A percentile compares a stretch with the other conserved stretches of the same genome.
Evolutionary conservation across 768 basidiomycete genomes (phyloP).

Genomic region (Strobilomyces echinocephalus): DNA sequence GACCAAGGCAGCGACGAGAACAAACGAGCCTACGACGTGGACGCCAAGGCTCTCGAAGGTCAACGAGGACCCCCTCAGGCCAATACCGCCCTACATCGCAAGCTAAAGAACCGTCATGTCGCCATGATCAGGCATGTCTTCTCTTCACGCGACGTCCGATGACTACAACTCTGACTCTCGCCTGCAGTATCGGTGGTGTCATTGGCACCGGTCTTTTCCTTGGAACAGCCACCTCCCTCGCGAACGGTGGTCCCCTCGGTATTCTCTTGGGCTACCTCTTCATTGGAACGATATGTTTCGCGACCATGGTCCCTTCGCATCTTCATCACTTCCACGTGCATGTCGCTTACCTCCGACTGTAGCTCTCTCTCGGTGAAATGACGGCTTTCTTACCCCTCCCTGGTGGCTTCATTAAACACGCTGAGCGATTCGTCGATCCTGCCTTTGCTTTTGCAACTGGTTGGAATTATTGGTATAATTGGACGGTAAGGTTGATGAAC

Average conservation of each 20-base stretch:
- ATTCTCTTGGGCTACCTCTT: slow-evolving; percentile 40
- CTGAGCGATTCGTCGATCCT: too few species aligned
- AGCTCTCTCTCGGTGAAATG: too few species aligned
- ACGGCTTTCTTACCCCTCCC: too few species aligned
- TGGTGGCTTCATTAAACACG: too few species aligned
- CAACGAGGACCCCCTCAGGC: background rate
- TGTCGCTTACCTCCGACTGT: background rate
- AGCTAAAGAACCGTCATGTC: slow-evolving; percentile 12
- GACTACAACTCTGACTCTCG: background rate
- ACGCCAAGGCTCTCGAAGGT: slow-evolving; percentile 8
- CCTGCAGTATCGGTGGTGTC: slow-evolving; percentile 32
- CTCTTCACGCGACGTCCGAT: too few species aligned
- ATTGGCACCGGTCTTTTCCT: slow-evolving; percentile 40
- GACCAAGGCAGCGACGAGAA: slow-evolving; percentile 1
- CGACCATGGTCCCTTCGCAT: slow-evolving; percentile 32
- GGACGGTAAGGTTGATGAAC: background rate
- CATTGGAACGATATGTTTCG: slow-evolving; percentile 35
- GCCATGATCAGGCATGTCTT: slow-evolving; percentile 29
- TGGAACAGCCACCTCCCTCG: slow-evolving; percentile 32
- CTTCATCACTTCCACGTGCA: background rate
- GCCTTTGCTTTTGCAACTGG: too few species aligned
- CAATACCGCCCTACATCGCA: slow-evolving; percentile 20
- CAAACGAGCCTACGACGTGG: background rate
- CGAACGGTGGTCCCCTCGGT: slow-evolving; percentile 44
- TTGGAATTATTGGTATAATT: too few species aligned